Percentiles rank a stretch among this genome's conserved stretches.
These are phyloP conservation scores for Hypoxylon sp. DNA, from an alignment of 2,329 filamentous ascomycete genomes.

Conservation along the genomic window DNA sequence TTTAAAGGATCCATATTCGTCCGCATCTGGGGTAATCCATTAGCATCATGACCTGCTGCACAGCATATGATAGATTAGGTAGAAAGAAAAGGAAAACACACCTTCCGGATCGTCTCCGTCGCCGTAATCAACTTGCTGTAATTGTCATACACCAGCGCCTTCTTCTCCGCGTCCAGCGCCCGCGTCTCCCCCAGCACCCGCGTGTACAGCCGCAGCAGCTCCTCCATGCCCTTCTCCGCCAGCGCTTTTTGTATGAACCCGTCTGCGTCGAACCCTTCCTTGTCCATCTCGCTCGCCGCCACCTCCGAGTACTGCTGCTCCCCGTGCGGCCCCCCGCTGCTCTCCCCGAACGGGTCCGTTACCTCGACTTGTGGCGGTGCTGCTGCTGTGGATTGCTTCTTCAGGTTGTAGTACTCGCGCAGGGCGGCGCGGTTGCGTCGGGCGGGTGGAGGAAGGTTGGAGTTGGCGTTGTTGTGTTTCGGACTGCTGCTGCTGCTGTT, in stretches of 20 bases:
- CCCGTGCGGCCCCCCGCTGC: conserved; percentile 41
- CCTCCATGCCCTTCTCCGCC: conserved; percentile 72
- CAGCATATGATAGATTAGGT: neutral
- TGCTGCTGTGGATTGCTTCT: conserved; percentile 55
- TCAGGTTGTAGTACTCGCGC: conserved; percentile 94
- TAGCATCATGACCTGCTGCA: conserved; percentile 3
- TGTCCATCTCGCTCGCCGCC: conserved; percentile 78
- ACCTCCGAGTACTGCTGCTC: conserved; percentile 65
- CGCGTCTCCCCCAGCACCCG: conserved; percentile 82
- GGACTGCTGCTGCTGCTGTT: too few species aligned
- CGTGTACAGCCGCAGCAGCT: conserved; percentile 77
- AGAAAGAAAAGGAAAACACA: conserved; percentile 46
- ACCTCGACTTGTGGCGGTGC: conserved; percentile 57
- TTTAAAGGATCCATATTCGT: conserved; percentile 83
- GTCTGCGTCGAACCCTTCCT: conserved; percentile 76
- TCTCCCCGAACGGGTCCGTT: conserved; percentile 55
- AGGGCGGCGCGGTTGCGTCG: conserved; percentile 84
- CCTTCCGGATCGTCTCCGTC: conserved; percentile 92
- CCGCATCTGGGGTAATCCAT: conserved; percentile 69
- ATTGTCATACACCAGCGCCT: conserved; percentile 97
- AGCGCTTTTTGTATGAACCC: conserved; percentile 73
- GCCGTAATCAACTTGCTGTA: conserved; percentile 97
- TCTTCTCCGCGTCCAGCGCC: conserved; percentile 93
- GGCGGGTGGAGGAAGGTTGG: conserved; percentile 51
- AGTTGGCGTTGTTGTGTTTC: conserved; percentile 45